Base-by-base conservation (phyloP, 1,284 basidiomycete genomes). In the Fomitopsis palustris region DNA sequence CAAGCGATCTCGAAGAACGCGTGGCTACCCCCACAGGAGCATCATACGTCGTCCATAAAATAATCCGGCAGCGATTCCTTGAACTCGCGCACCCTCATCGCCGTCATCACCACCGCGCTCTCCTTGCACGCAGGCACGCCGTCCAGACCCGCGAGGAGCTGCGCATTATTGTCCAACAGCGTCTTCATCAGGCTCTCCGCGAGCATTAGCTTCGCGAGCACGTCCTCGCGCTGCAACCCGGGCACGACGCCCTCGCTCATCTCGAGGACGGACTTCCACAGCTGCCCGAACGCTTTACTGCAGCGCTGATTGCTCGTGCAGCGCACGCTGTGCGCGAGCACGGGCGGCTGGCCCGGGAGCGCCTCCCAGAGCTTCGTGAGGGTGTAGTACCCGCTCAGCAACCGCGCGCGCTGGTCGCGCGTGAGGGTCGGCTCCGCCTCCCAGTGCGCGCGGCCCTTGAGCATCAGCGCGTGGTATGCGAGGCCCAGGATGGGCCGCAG, bases 381-480 rank as follows among this genome's bases (percentile, higher is more conserved):
- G n/a, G 74, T 67, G 61, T 79, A 77, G 61, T 78, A 75, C 35
- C 77, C 77, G 39, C 75, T 76, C 41, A 79, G 64, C 56, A 79
- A 66, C 17, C 78, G 75, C 54, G 79, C 70, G 29, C 74, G 72
- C 61, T 79, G 78, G 17, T 74, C 66, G 14, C 78, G 74, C 27
- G 73, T 70, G 54, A 79, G 63, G 31, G 64, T 61, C 19, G 62
- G 58, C 55, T 79, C 78, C 9, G 70, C 59, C 59, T 79, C 78
- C 77, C 77, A 79, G 38, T 71, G 63, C 43, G 74, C 67, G 29
- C 72, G 74, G 5, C 78, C 77, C 61, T 75, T 75, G 33, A 79
- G 64, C 61, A 79, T 67, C 75, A 80, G 78, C 33, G 74, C 72
- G 55, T 78, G 74, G 59, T 79, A 79, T 9, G 78, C 76, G 58